Evolutionary conservation across 441 rosid genomes (phyloP).

Genomic region (Syzygium malaccense): DNA sequence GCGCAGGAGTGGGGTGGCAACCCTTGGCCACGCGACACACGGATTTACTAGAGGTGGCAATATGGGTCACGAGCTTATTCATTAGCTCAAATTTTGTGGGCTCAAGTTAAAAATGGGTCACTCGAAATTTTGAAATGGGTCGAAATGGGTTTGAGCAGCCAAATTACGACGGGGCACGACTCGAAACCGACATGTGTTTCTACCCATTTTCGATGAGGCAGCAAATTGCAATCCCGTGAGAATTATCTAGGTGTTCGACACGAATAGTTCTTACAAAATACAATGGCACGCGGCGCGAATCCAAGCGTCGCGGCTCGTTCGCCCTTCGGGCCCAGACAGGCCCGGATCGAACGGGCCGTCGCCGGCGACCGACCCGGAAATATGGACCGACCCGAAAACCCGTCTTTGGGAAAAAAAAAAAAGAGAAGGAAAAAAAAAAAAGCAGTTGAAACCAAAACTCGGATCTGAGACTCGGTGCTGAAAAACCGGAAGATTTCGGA

Average conservation of each 20-base stretch:
- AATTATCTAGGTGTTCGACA: neutral
- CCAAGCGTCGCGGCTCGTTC: neutral
- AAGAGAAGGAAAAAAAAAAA: rapidly evolving
- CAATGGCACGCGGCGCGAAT: neutral
- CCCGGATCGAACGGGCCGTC: neutral
- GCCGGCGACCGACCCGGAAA: neutral
- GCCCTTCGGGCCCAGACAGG: neutral
- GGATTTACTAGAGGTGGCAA: neutral
- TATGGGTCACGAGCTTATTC: too few relatives aligned
- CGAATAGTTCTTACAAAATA: neutral
- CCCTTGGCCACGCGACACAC: neutral
- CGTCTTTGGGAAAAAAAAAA: neutral
- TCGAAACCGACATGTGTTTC: neutral
- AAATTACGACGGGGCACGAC: too few relatives aligned
- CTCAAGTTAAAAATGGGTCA: too few relatives aligned
- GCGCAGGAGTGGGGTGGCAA: neutral
- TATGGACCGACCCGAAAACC: neutral
- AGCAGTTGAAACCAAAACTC: neutral
- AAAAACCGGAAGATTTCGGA: neutral
- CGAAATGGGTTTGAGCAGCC: too few relatives aligned
- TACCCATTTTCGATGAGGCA: neutral
- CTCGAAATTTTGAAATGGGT: too few relatives aligned
- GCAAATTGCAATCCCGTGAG: neutral
- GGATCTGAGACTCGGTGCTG: neutral
- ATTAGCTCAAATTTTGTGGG: too few relatives aligned